Evolutionary conservation across 2,329 filamentous ascomycete genomes (phyloP), one percentile per base, ranked within the genome.

Genomic region (Penicillium italicum): DNA sequence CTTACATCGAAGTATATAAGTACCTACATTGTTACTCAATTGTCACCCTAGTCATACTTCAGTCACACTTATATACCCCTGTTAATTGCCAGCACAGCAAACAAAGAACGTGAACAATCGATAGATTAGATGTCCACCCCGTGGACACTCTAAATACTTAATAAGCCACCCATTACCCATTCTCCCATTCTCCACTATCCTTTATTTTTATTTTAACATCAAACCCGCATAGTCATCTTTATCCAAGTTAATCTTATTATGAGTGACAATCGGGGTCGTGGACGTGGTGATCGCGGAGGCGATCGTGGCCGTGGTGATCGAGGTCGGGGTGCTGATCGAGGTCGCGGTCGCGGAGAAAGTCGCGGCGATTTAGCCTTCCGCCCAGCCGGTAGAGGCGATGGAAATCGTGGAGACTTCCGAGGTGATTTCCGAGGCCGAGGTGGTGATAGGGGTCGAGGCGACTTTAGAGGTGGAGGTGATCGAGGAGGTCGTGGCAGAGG

Each of bases 321-420:
- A 43, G 64, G 62, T 45, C 46, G 66, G 6, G 64, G 67, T 48
- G 65, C 69, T 36, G 67, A 70, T 26, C 58, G 66, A 54, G 61
- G 57, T 16, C 34, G 54, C 9, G 54, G 58, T 42, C 59, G 62
- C n/a, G 62, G 53, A 14, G 48, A 65, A 12, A 52, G 66, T 50
- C 62, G 69, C 9, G 63, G 68, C 20, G 62, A 68, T 64, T 63
- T 44, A 28, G 47, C 48, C 20, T 48, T 58, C 47, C 56, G 53
- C 12, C 53, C 56, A 37, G 50, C 53, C 42, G 49, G 46, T 38
- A 47, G 51, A 33, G 55, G 53, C 10, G 49, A 46, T 45, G 55
- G 46, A 31, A 37, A 26, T 41, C 53, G 60, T 40, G 57, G 61
- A 22, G 61, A 41, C 42, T 55, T 37, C 33, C 53, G 69, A 30